Conservation (phyloP, 202 grass and related monocot species). For the Musa balbisiana region DNA sequence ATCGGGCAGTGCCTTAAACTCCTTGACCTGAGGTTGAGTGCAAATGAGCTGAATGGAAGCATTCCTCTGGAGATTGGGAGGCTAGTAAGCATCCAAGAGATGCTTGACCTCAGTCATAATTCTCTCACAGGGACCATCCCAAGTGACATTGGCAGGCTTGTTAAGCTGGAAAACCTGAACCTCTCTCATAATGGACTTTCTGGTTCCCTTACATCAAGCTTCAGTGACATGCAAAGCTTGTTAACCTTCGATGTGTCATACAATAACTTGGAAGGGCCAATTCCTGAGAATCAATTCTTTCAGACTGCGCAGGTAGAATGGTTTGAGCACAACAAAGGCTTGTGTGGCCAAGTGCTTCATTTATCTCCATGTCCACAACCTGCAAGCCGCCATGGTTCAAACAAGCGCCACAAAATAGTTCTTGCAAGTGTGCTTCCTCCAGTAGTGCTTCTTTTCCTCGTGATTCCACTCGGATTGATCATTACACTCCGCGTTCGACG, state of each 20-base stretch:
- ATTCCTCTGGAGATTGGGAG: slow-evolving; percentile 21
- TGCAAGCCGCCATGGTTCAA: not conserved
- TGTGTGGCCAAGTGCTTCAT: slow-evolving; percentile 14
- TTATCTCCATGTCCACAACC: slow-evolving; percentile 21
- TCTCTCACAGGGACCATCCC: slow-evolving; percentile 13
- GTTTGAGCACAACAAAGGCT: slow-evolving; percentile 23
- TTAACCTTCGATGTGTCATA: slow-evolving; percentile 13
- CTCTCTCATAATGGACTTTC: slow-evolving; percentile 36
- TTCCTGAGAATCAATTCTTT: not conserved
- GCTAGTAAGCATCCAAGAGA: slow-evolving; percentile 2
- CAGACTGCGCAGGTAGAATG: not conserved
- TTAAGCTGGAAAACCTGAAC: slow-evolving; percentile 22
- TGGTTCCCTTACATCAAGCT: slow-evolving; percentile 15
- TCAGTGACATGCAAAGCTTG: slow-evolving; percentile 15
- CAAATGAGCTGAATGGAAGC: slow-evolving; percentile 26
- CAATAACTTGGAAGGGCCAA: slow-evolving; percentile 27
- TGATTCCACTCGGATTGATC: not conserved
- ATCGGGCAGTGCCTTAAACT: not conserved
- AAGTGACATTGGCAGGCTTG: not conserved
- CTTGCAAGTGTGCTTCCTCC: not conserved
- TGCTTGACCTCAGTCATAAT: slow-evolving; percentile 33
- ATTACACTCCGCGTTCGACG: not conserved
- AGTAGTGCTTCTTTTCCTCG: not conserved
- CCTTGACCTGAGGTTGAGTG: slow-evolving; percentile 11
- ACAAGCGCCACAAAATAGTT: not conserved